Evolutionary conservation across 345 rosid species (phyloP).

Genomic region (Sisymbrium irio): DNA sequence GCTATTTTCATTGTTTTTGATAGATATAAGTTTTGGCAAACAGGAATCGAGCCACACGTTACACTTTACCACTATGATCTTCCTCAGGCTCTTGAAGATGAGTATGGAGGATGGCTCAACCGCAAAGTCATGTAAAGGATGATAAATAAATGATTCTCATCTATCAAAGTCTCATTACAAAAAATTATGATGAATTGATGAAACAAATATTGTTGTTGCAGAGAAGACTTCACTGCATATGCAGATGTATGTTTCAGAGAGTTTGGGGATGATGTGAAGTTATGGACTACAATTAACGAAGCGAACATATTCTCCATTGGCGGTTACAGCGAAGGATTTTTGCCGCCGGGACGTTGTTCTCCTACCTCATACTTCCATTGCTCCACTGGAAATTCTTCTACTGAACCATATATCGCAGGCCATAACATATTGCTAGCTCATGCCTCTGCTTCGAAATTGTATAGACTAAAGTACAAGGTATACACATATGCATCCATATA

Average conservation of each 20-base stretch:
- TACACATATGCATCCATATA: neutral
- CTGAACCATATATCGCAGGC: constrained; percentile 62
- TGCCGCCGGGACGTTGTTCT: constrained; percentile 50
- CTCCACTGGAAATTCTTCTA: constrained; percentile 52
- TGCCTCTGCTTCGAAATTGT: constrained; percentile 57
- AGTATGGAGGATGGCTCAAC: constrained; percentile 69
- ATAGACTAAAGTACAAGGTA: constrained; percentile 63
- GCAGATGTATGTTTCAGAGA: constrained; percentile 76
- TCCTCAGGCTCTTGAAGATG: constrained; percentile 66
- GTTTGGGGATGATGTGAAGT: constrained; percentile 62
- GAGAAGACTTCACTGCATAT: constrained; percentile 70
- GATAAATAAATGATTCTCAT: neutral
- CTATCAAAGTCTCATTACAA: neutral
- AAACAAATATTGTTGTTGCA: constrained; percentile 35
- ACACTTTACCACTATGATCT: constrained; percentile 7
- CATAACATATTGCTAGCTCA: constrained; percentile 72
- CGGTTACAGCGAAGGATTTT: constrained; percentile 33
- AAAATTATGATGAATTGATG: neutral
- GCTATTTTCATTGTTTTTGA: neutral
- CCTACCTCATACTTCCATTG: constrained; percentile 25
- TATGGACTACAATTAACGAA: constrained; percentile 77
- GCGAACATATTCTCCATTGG: constrained; percentile 46
- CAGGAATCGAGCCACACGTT: neutral
- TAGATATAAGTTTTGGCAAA: neutral
- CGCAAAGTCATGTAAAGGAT: constrained; percentile 50